phyloP scores from a whole-genome alignment of 2,329 filamentous ascomycete genomes.

The Penicillium vulpinum region DNA sequence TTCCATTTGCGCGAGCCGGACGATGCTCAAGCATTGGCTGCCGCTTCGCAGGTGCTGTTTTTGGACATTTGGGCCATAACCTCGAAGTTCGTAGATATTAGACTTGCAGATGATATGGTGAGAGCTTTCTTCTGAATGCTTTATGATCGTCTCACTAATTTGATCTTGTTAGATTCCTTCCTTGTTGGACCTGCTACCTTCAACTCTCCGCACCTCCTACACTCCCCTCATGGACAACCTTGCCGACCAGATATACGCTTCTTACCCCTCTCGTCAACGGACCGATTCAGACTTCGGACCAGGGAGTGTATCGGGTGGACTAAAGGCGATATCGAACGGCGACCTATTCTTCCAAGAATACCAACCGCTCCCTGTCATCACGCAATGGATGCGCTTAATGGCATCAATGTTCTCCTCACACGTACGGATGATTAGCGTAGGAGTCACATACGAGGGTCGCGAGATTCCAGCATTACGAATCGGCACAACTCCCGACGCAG shows the following conservation, averaged over 20 bases:
- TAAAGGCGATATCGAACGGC: constrained; percentile 35
- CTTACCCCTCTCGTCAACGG: constrained; percentile 60
- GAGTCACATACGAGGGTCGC: constrained; percentile 83
- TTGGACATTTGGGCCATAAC: constrained; percentile 90
- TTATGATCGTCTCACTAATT: neutral
- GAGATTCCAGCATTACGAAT: constrained; percentile 81
- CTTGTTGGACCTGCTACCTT: constrained; percentile 74
- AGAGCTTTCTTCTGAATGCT: constrained; percentile 25
- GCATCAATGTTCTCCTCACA: constrained; percentile 86
- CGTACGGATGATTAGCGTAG: constrained; percentile 71
- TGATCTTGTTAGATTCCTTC: constrained; percentile 61
- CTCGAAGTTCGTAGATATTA: constrained; percentile 78
- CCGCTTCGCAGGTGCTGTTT: constrained; percentile 72
- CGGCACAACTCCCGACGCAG: constrained; percentile 57
- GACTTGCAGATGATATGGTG: constrained; percentile 73
- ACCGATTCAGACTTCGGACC: constrained; percentile 28
- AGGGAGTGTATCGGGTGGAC: constrained; percentile 32
- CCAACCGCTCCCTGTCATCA: constrained; percentile 79
- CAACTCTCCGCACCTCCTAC: constrained; percentile 69
- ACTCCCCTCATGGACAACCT: constrained; percentile 77
- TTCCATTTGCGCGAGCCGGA: constrained; percentile 73
- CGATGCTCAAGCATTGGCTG: constrained; percentile 70
- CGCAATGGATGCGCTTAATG: constrained; percentile 89
- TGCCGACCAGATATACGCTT: constrained; percentile 71
- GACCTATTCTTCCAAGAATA: constrained; percentile 92